Percentiles rank a stretch among this genome's conserved stretches.
Evolutionary conservation across 305 asterid genomes (phyloP).

Genomic region (Solanum chacoense): DNA sequence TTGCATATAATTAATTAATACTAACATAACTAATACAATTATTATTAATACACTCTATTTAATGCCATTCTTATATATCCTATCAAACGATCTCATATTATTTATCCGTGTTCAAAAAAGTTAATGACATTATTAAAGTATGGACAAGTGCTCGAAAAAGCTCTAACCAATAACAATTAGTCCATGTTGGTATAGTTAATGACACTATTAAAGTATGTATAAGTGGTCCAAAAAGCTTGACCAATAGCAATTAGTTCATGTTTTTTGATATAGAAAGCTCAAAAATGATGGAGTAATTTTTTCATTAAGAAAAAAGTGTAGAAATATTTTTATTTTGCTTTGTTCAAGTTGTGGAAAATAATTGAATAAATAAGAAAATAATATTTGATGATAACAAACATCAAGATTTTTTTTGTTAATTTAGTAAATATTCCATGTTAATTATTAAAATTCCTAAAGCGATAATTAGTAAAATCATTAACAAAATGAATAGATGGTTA

Average conservation of each 20-base stretch:
- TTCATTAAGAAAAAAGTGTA: neutral
- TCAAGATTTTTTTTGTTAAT: neutral
- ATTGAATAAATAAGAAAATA: neutral
- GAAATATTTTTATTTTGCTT: neutral
- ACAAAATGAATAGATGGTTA: neutral
- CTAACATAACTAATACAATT: no score
- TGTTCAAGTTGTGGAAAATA: neutral
- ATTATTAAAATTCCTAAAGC: neutral
- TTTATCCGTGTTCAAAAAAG: neutral
- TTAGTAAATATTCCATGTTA: neutral
- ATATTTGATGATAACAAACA: neutral
- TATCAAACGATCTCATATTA: no score
- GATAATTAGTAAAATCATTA: neutral
- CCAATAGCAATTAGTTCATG: neutral
- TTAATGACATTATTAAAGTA: neutral
- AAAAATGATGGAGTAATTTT: neutral
- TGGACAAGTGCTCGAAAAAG: neutral
- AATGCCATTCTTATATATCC: no score
- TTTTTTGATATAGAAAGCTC: neutral
- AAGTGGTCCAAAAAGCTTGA: neutral
- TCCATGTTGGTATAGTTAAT: neutral
- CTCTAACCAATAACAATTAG: neutral
- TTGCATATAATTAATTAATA: no score
- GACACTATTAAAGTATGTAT: neutral
- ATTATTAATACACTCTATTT: no score